A percentile compares a stretch with the other conserved stretches of the same genome.
These are phyloP conservation scores for Tulasnella calospora DNA, from an alignment of 768 basidiomycete species.

Conservation along the genomic window DNA sequence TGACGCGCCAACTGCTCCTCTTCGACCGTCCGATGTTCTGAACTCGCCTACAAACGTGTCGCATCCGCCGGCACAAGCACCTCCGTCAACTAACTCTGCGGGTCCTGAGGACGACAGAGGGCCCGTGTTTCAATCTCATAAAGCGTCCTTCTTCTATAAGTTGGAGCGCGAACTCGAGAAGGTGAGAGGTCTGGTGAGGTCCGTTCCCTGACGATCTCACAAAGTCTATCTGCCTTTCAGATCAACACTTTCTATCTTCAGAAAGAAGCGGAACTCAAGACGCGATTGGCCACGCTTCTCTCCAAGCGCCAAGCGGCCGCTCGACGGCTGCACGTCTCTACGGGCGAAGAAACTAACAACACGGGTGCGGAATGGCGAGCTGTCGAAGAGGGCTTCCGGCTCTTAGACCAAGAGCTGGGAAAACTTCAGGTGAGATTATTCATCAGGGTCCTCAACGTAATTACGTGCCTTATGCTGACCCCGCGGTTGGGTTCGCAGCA, in stretches of 20 bases:
- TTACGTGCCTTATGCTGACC: conserved; percentile 27
- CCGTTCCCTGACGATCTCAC: neutral
- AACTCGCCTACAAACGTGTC: conserved; percentile 28
- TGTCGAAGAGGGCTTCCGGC: conserved; percentile 91
- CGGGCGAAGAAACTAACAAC: conserved; percentile 48
- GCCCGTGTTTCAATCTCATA: conserved; percentile 87
- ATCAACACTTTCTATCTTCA: conserved; percentile 98
- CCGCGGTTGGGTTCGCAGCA: conserved; percentile 48
- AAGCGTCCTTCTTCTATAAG: conserved; percentile 98
- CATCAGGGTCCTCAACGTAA: conserved; percentile 28
- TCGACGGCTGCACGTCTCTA: conserved; percentile 64
- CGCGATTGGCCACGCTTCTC: conserved; percentile 86
- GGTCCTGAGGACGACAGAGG: conserved; percentile 68
- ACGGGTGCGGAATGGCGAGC: conserved; percentile 87
- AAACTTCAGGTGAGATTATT: conserved; percentile 76
- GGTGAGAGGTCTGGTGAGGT: conserved; percentile 44
- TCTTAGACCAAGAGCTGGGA: conserved; percentile 88
- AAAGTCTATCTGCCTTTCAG: conserved; percentile 41
- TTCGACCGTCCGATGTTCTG: conserved; percentile 24
- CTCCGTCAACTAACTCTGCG: conserved; percentile 45
- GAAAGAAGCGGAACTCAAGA: conserved; percentile 90
- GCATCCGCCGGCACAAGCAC: conserved; percentile 50
- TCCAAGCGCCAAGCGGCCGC: conserved; percentile 88
- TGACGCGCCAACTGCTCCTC: conserved; percentile 24
- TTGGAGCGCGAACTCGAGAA: conserved; percentile 96